These are phyloP conservation scores for Dalbergia oliveri DNA, from an alignment of 306 rosid genomes.

Conservation along the genomic window DNA sequence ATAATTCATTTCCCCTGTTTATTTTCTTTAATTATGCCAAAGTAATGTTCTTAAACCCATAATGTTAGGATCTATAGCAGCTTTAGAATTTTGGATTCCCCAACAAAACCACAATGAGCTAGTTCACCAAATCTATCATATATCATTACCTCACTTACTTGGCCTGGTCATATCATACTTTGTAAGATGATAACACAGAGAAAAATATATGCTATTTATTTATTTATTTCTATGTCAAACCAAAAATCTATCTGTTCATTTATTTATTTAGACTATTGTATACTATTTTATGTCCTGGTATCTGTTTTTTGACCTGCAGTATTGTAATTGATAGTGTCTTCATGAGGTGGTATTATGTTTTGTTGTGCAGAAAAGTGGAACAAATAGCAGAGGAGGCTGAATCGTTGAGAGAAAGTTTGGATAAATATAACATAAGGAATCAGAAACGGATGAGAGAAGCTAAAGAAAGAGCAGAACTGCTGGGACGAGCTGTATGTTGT, in stretches of 20 bases:
- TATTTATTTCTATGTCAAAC: conserved; percentile 8
- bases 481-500: conserved; percentile 74
- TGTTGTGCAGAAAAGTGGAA: conserved; percentile 76
- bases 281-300: too few relatives aligned
- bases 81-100: too few relatives aligned
- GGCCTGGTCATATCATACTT: not conserved
- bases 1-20: not conserved
- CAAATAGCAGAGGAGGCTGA: conserved; percentile 87
- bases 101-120: too few relatives aligned
- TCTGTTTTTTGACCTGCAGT: conserved; percentile 41
- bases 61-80: not conserved
- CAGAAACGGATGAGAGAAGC: conserved; percentile 73
- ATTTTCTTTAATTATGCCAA: not conserved
- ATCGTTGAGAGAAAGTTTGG: conserved; percentile 74
- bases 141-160: not conserved
- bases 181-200: not conserved
- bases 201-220: not conserved
- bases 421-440: conserved; percentile 66
- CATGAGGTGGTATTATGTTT: not conserved
- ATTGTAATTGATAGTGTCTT: conserved; percentile 30
- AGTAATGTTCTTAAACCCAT: not conserved
- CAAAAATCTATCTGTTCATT: not conserved
- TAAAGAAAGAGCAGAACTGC: conserved; percentile 77
- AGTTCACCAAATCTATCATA: not conserved
- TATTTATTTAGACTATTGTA: too few relatives aligned